Evolutionary conservation across 2,329 filamentous ascomycete species (phyloP).

Genomic region (Cladosporium sp.): DNA sequence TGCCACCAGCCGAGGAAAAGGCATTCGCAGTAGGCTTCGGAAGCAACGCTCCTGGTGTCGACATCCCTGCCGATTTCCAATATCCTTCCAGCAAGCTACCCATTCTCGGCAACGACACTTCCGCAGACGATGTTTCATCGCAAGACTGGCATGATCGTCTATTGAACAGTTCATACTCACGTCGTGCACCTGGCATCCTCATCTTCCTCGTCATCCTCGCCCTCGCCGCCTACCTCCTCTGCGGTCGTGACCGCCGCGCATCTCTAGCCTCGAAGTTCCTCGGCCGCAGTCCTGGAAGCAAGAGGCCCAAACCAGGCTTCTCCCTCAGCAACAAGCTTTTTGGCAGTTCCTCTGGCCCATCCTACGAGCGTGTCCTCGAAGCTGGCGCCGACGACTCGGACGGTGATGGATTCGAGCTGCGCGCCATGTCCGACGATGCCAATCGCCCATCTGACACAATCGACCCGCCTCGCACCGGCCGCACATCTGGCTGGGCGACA

Average conservation of each 20-base stretch:
- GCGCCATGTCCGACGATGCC: constrained; percentile 60
- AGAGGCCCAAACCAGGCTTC: constrained; percentile 31
- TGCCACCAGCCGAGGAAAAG: constrained; percentile 60
- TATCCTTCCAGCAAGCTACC: constrained; percentile 60
- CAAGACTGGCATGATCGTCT: constrained; percentile 60
- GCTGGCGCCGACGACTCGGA: constrained; percentile 56
- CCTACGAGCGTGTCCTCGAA: constrained; percentile 83
- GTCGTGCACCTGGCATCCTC: constrained; percentile 71
- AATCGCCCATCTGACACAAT: constrained; percentile 38
- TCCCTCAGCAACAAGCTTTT: constrained; percentile 60
- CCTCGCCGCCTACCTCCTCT: constrained; percentile 69
- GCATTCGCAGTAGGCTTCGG: constrained; percentile 86
- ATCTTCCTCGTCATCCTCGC: constrained; percentile 74
- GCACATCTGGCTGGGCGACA: constrained; percentile 67
- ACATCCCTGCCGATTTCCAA: constrained; percentile 68
- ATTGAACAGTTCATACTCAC: constrained; percentile 63
- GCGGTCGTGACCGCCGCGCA: constrained; percentile 73
- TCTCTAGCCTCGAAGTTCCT: constrained; percentile 56
- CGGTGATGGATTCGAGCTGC: constrained; percentile 73
- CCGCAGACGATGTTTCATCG: constrained; percentile 39
- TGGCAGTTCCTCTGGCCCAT: constrained; percentile 48
- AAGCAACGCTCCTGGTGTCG: constrained; percentile 66
- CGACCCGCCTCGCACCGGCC: constrained; percentile 42
- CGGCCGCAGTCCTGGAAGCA: constrained; percentile 37
- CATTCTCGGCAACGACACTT: constrained; percentile 44